phyloP scores from a whole-genome alignment of 2,329 filamentous ascomycete species.

The Monilinia vaccinii-corymbosi region DNA sequence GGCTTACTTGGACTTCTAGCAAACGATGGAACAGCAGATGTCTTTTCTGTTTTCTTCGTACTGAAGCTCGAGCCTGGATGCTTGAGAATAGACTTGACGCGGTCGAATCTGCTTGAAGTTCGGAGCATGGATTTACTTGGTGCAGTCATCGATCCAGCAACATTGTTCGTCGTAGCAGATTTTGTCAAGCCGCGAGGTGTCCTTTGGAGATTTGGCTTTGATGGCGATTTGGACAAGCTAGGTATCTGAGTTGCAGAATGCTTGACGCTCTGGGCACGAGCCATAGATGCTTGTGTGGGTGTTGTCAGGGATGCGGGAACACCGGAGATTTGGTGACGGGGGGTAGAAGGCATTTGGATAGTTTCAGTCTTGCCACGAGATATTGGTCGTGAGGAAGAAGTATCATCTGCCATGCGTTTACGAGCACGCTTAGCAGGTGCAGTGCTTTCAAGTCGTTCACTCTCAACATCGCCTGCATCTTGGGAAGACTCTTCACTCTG shows the following conservation, averaged over 20 bases:
- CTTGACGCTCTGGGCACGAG: slow-evolving; percentile 48
- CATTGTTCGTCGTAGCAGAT: slow-evolving; percentile 42
- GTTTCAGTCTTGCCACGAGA: slow-evolving; percentile 37
- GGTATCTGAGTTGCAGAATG: slow-evolving; percentile 38
- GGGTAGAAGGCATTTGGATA: slow-evolving; percentile 34
- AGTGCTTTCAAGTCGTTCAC: slow-evolving; percentile 25
- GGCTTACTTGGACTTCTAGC: slow-evolving; percentile 35
- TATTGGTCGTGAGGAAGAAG: slow-evolving; percentile 52
- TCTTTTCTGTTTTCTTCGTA: slow-evolving; percentile 18
- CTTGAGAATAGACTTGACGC: slow-evolving; percentile 50
- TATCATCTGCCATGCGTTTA: slow-evolving; percentile 58
- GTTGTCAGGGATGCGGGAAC: slow-evolving; percentile 55
- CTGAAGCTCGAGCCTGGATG: slow-evolving; percentile 19
- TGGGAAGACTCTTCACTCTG: slow-evolving; percentile 6
- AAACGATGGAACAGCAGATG: slow-evolving; percentile 20
- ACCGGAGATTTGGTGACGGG: slow-evolving; percentile 36
- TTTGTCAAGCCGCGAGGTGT: slow-evolving; percentile 43
- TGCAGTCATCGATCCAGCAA: slow-evolving; percentile 29
- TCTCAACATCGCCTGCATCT: slow-evolving; percentile 4
- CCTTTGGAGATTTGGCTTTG: slow-evolving; percentile 36
- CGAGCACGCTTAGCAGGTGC: slow-evolving; percentile 62
- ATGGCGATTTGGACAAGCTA: slow-evolving; percentile 45
- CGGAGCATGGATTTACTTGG: slow-evolving; percentile 17
- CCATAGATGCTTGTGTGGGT: slow-evolving; percentile 67
- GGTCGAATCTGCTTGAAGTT: slow-evolving; percentile 33